Evolutionary conservation across 2,329 filamentous ascomycete species (phyloP), one percentile per base, ranked within the genome.

Genomic region (Cryphonectria radicalis): DNA sequence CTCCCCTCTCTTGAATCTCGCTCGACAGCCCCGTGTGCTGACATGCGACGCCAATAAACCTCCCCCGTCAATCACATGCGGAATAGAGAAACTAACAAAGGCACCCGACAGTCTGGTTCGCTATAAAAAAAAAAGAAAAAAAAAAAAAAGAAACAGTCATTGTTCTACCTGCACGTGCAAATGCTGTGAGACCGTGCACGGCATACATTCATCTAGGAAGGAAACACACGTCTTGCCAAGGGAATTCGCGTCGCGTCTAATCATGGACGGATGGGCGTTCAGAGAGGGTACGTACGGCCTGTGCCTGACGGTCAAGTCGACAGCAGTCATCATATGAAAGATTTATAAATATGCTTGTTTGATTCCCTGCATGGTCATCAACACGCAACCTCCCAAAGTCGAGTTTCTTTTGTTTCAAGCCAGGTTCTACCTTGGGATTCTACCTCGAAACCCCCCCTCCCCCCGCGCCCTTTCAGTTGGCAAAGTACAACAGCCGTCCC

Each of bases 401-500:
- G 32, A 32, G 32, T 32, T 32, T 32, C 32, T 32, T 32, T 32
- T 32, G 32, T 32, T 32, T 32, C 4, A 32, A 32, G 32, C 37
- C 37, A 13, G 10, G 37, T 11, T 11, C 37, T 2, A 40, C 37
- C 37, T 13, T 40, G 2, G 2, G 8, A 40, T 40, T 40, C 37
- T 1, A 40, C 37, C 46, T 46, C 43, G 3, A 5, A 1, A 7
- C 43, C 14, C 11, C 43, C 13, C 43, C n/a, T 14, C n/a, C n/a
- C n/a, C n/a, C n/a, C n/a, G n/a, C n/a, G n/a, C 37, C 19, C 35
- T 10, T 32, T 65, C 50, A 67, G 32, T 69, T 69, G 11, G 70
- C 66, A 66, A 75, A 75, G 66, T 75, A 76, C 40, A 73, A 8
- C 35, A 74, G 65, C 64, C 53, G 28, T 1, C 72, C 75, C 72